These are phyloP conservation scores for Myxozyma monticola DNA, from an alignment of 805 yeast genomes.

Conservation along the genomic window DNA sequence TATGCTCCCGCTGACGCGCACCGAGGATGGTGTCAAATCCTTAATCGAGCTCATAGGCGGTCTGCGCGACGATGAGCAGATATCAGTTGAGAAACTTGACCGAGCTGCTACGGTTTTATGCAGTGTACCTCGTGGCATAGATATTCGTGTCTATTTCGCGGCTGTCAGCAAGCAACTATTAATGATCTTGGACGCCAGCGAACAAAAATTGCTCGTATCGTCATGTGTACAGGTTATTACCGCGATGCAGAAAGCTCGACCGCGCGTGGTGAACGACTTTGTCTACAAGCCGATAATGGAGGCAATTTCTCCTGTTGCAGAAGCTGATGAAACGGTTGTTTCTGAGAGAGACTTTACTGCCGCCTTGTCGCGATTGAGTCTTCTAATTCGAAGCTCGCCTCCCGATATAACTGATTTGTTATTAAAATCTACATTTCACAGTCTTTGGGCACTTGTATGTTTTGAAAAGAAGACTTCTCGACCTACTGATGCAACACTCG, in stretches of 20 bases:
- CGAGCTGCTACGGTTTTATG: slow-evolving; percentile 66
- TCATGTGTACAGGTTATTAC: slow-evolving; percentile 55
- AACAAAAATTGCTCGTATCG: slow-evolving; percentile 46
- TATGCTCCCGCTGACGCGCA: slow-evolving; percentile 54
- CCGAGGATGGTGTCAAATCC: slow-evolving; percentile 66
- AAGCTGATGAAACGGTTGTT: slow-evolving; percentile 4
- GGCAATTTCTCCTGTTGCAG: neutral
- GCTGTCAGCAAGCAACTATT: slow-evolving; percentile 66
- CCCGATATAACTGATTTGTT: slow-evolving; percentile 9
- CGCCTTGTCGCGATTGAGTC: slow-evolving; percentile 11
- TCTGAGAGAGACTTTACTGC: slow-evolving; percentile 46
- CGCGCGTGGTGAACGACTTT: slow-evolving; percentile 58
- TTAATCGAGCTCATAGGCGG: slow-evolving; percentile 78
- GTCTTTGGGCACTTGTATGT: slow-evolving; percentile 23
- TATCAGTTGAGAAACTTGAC: slow-evolving; percentile 64
- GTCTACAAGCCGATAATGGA: slow-evolving; percentile 42
- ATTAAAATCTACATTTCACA: slow-evolving; percentile 5
- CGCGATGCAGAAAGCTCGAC: slow-evolving; percentile 41
- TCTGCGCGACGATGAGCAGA: slow-evolving; percentile 66
- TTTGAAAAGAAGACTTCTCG: slow-evolving; percentile 24
- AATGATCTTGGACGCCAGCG: slow-evolving; percentile 54
- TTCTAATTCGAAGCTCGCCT: slow-evolving; percentile 12
- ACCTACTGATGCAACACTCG: slow-evolving; percentile 13
- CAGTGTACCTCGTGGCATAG: slow-evolving; percentile 56
- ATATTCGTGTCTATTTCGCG: slow-evolving; percentile 53